Evolutionary conservation across 345 rosid species (phyloP), one percentile per base, ranked within the genome.

Genomic region (Lagerstroemia speciosa): DNA sequence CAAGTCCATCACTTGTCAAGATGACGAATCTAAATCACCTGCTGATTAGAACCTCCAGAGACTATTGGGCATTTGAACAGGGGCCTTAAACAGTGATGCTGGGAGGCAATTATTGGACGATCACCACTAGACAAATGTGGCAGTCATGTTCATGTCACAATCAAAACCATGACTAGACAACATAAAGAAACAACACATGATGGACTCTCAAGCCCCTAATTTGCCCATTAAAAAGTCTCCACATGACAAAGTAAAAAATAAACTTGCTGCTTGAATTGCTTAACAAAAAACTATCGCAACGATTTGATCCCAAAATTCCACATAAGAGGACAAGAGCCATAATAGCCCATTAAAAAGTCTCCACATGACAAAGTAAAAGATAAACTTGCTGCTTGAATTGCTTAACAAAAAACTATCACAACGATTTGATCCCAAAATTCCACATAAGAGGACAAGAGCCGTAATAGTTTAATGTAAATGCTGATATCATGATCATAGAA

Each of bases 401-500:
- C 17, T 29, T 29, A 36, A n/a, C 29, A 68, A 29, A 32, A n/a
- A 64, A 36, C 30, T 37, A 64, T 37, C 48, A 36, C 65, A 72
- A 46, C 41, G 32, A 62, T 69, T 46, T 16, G 46, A 29, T 62
- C 62, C 20, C 40, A 32, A 64, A 36, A 58, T 72, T 73, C 75
- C 71, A 63, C 80, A 53, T 0, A 55, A 20, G 30, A 37, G 38
- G 74, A 70, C 72, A 62, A 73, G 71, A 62, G 3, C 2, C 10
- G 16, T 50, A 45, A 26, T 27, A 17, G 60, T 34, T 9, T 41
- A 41, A 14, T 8, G 10, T 14, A 9, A 41, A 41, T 41, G 10
- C n/a, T 37, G 31, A 26, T 9, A 14, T 14, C 8, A 43, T 40
- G 17, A 48, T 8, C 10, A 41, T 7, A 14, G 6, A 41, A 41